These are phyloP conservation scores for Eimeria maxima DNA, from an alignment of 169 alveolate genomes.

Conservation along the genomic window DNA sequence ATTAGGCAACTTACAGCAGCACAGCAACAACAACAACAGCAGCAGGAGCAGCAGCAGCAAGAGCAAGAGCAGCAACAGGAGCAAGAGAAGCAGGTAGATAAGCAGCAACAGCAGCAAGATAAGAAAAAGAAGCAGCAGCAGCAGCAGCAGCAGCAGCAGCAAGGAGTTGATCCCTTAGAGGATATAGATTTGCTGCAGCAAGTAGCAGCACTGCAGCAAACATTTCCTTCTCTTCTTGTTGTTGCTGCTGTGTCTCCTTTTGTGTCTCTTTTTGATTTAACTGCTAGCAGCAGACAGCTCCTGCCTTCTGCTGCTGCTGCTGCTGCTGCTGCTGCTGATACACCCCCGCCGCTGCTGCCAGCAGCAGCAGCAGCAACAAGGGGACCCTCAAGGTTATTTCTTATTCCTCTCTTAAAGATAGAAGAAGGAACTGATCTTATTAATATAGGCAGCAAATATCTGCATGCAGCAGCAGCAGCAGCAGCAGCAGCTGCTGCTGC, in stretches of 20 bases:
- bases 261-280: background rate
- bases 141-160: background rate
- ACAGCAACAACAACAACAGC: background rate
- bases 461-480: background rate
- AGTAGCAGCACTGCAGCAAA: background rate
- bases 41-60: background rate
- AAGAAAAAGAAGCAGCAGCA: background rate
- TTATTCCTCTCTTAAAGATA: background rate
- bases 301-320: background rate
- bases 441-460: background rate
- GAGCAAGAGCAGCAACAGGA: background rate
- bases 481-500: background rate
- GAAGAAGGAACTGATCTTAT: background rate
- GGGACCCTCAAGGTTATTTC: background rate
- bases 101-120: background rate
- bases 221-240: background rate
- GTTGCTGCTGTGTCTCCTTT: background rate
- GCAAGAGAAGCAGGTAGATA: background rate
- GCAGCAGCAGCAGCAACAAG: conserved; percentile 12
- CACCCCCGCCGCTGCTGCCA: background rate
- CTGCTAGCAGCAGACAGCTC: background rate
- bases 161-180: background rate
- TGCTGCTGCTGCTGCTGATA: too few species aligned
- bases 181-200: background rate
- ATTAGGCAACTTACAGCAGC: background rate